Conservation (phyloP, 495 filamentous ascomycete genomes). For the Neurospora sp. region DNA sequence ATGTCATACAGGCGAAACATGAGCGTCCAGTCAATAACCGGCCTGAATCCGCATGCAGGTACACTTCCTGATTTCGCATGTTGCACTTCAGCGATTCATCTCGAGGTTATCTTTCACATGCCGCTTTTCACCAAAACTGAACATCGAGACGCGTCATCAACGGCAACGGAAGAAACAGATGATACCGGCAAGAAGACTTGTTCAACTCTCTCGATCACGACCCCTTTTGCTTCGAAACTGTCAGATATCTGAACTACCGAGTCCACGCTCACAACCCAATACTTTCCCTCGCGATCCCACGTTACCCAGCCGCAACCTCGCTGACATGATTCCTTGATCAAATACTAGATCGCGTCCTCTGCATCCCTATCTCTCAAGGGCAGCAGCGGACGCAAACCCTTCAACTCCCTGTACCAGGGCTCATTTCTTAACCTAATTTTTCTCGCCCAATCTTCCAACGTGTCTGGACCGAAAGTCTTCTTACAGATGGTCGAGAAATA, state of each 20-base stretch:
- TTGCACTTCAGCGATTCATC: accelerated
- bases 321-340: not conserved
- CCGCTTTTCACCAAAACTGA: not conserved
- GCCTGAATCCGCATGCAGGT: not conserved
- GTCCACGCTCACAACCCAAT: not conserved
- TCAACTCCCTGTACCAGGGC: not conserved
- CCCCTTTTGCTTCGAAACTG: not conserved
- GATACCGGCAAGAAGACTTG: not conserved
- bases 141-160: not conserved
- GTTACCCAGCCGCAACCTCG: not conserved
- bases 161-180: not conserved
- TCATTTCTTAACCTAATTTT: accelerated
- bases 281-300: not conserved
- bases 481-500: not conserved
- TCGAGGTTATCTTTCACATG: not conserved
- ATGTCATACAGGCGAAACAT: not conserved
- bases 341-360: not conserved
- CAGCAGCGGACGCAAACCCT: not conserved
- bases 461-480: not conserved
- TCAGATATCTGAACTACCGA: not conserved
- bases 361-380: not conserved
- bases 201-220: not conserved
- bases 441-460: not conserved
- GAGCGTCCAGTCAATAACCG: not conserved
- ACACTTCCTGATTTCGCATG: not conserved